Evolutionary conservation across 805 yeast genomes (phyloP), one percentile per base, ranked within the genome.

Genomic region (Monosporozyma aerobia): DNA sequence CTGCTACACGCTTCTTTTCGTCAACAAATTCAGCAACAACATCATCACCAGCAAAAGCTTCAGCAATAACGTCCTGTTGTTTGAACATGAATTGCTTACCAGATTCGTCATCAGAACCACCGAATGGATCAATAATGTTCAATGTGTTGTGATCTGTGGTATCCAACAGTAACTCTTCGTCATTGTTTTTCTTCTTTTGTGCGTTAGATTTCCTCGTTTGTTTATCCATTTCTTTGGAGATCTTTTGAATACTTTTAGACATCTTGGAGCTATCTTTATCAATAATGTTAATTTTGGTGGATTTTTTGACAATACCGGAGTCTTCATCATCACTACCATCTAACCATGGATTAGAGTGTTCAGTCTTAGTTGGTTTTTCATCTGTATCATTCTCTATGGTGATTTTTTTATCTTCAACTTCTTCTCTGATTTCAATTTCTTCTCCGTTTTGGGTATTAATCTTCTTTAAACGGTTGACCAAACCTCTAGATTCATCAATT

Each of bases 21-120:
- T 73, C 77, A 56, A 80, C 81, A 67, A 94, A 94, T 58, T 90
- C 77, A 6, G 74, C 72, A 14, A 88, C 86, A 41, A 92, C 96
- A 65, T 94, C 94, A 71, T 94, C 99, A 29, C 98, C 98, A 3
- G 97, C 97, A 76, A 94, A 94, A 0, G 98, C 99, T 64, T 90
- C 85, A 55, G 84, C 81, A 56, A 94, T 85, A 46, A 94, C 75
- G 51, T 88, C 90, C 57, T 82, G 81, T 63, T 90, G 96, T 59
- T 81, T 80, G 73, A 90, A 87, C 78, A 80, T 75, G 54, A 72
- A 74, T 44, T 50, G 55, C 33, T 71, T 66, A 43, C 73, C 76
- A 1, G 66, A 69, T 16, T 71, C 78, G 14, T 70, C 77, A 3
- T 71, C 81, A n/a, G 72, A 77, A n/a, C 69, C 74, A 51, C 67